A percentile compares a stretch with the other conserved stretches of the same genome.
Evolutionary conservation across 2,329 filamentous ascomycete species (phyloP).

Genomic region (Nemania abortiva): DNA sequence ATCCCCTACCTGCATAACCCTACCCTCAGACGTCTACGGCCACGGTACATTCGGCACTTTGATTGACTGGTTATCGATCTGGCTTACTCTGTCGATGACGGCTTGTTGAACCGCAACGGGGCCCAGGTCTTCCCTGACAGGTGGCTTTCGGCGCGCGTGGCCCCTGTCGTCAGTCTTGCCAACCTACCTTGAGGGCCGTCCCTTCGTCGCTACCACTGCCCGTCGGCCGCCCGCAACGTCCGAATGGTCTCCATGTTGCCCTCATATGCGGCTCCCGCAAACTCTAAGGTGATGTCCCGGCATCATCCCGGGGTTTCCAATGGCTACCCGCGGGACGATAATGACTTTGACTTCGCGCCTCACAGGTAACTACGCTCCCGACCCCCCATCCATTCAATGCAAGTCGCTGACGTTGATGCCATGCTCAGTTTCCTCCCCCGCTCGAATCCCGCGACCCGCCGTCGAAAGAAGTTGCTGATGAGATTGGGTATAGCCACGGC

Average conservation of each 20-base stretch:
- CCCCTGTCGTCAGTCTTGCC: constrained; percentile 31
- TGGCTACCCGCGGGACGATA: constrained; percentile 77
- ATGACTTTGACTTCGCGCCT: constrained; percentile 87
- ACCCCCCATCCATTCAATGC: constrained; percentile 15
- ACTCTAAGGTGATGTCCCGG: constrained; percentile 83
- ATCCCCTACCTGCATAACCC: constrained; percentile 8
- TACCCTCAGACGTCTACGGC: neutral
- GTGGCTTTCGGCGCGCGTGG: constrained; percentile 36
- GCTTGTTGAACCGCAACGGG: constrained; percentile 38
- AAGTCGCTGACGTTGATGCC: constrained; percentile 32
- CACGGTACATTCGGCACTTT: neutral
- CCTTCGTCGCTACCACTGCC: constrained; percentile 25
- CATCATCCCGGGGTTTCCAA: constrained; percentile 85
- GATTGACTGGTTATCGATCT: constrained; percentile 9
- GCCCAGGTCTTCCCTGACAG: constrained; percentile 39
- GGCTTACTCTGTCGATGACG: constrained; percentile 36
- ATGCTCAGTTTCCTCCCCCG: constrained; percentile 85
- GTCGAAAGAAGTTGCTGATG: constrained; percentile 78
- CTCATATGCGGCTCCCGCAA: constrained; percentile 64
- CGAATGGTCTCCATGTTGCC: constrained; percentile 75
- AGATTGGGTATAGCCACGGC: constrained; percentile 72
- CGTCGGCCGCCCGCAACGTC: constrained; percentile 23
- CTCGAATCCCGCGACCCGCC: constrained; percentile 76
- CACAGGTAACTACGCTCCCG: constrained; percentile 76
- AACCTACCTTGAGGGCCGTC: constrained; percentile 10